phyloP scores from a whole-genome alignment of 176 grass and related monocot species.

The Phoenix dactylifera region DNA sequence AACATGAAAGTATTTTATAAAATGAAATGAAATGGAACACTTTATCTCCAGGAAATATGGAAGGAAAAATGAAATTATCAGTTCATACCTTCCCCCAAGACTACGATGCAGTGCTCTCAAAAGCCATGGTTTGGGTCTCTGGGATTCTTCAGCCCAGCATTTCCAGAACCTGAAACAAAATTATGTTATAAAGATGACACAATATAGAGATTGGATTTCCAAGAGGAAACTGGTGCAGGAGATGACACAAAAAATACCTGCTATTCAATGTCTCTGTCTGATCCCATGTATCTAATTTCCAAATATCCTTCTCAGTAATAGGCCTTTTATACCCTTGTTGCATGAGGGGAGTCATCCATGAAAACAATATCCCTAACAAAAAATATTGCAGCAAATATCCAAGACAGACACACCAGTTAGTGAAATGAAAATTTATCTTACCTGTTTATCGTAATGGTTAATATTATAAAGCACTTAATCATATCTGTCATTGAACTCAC shows the following conservation, averaged over 20 bases:
- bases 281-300: conserved; percentile 95
- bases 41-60: too few species aligned
- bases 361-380: conserved; percentile 73
- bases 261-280: conserved; percentile 78
- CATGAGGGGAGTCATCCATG: conserved; percentile 97
- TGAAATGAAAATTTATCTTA: too few species aligned
- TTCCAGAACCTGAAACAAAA: conserved; percentile 66
- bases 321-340: conserved; percentile 81
- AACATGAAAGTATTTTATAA: too few species aligned
- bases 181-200: too few species aligned
- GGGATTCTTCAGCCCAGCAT: conserved; percentile 64
- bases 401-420: neutral
- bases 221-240: conserved; percentile 8
- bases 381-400: conserved; percentile 5
- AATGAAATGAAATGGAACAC: too few species aligned
- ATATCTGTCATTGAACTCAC: conserved; percentile 30
- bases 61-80: neutral
- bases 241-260: conserved; percentile 43
- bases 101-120: conserved; percentile 84
- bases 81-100: conserved; percentile 63
- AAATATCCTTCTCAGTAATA: conserved; percentile 85
- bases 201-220: too few species aligned
- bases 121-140: conserved; percentile 79
- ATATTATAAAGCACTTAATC: too few species aligned
- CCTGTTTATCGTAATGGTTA: too few species aligned